Percentiles rank a stretch among this genome's conserved stretches.
Conservation (phyloP, 73 alveolate species). For the Durusdinium trenchii region DNA sequence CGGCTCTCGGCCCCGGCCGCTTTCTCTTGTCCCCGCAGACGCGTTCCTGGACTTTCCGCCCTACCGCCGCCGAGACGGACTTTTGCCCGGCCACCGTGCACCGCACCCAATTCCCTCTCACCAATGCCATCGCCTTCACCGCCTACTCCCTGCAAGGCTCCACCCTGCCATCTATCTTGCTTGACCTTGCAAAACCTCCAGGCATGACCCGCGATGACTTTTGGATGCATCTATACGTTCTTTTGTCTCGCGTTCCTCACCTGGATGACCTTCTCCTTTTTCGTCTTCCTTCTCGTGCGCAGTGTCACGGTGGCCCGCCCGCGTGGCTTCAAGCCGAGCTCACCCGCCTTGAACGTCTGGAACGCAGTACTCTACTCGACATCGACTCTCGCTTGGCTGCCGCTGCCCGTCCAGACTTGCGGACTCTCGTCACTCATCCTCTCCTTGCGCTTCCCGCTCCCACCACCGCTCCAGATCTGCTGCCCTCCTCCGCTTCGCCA, state of each 20-base stretch:
- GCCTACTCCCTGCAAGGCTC: background rate
- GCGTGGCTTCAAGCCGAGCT: background rate
- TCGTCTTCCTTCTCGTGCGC: background rate
- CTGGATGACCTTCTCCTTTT: background rate
- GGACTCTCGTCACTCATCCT: too few species aligned
- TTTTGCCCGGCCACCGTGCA: background rate
- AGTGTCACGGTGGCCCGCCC: background rate
- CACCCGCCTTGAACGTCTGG: too few species aligned
- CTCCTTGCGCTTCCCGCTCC: too few species aligned
- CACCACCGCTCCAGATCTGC: too few species aligned
- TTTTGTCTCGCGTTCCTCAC: background rate
- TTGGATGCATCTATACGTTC: background rate
- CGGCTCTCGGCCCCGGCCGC: background rate
- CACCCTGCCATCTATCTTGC: background rate
- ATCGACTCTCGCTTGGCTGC: too few species aligned
- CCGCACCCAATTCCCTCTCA: background rate
- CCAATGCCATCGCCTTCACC: background rate
- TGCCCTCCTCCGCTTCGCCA: too few species aligned
- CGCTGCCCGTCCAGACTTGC: too few species aligned
- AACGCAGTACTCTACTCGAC: too few species aligned
- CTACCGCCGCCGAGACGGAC: background rate
- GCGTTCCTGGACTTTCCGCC: background rate
- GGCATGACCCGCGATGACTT: background rate
- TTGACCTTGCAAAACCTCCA: background rate
- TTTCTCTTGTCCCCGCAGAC: background rate